A percentile compares a stretch with the other conserved stretches of the same genome.
Evolutionary conservation across 1,139 yeast species (phyloP).

Genomic region (Taphrina betulina): DNA sequence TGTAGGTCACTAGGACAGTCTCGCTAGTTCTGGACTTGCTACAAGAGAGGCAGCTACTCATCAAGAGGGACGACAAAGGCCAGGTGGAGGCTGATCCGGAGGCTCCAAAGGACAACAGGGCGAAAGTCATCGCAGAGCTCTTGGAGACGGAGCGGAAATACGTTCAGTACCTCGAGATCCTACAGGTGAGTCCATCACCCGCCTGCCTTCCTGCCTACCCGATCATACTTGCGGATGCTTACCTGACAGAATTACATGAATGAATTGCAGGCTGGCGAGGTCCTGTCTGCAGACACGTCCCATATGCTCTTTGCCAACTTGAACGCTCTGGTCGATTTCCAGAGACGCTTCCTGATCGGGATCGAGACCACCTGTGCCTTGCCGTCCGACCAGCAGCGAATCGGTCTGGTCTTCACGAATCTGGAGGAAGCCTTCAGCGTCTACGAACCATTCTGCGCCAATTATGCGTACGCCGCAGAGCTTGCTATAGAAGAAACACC

Average conservation of each 20-base stretch:
- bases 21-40: conserved; percentile 34
- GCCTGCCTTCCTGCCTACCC: background rate
- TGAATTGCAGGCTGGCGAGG: conserved; percentile 63
- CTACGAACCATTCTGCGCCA: conserved; percentile 82
- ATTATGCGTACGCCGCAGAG: conserved; percentile 83
- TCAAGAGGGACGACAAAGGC: conserved; percentile 50
- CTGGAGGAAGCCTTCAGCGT: conserved; percentile 67
- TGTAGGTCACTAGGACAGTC: conserved; percentile 35
- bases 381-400: conserved; percentile 72
- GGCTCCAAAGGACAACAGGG: conserved; percentile 50
- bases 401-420: conserved; percentile 79
- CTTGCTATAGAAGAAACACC: conserved; percentile 65
- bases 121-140: conserved; percentile 79
- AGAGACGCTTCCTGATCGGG: conserved; percentile 82
- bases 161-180: conserved; percentile 80
- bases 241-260: conserved; percentile 55
- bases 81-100: conserved; percentile 48
- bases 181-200: conserved; percentile 45
- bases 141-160: conserved; percentile 88
- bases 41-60: conserved; percentile 48
- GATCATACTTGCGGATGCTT: background rate
- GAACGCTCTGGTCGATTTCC: conserved; percentile 82
- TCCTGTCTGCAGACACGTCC: conserved; percentile 74
- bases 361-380: conserved; percentile 82
- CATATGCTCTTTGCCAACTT: conserved; percentile 85